phyloP scores from a whole-genome alignment of 208 protist genomes.

The Trichomonas tenax region DNA sequence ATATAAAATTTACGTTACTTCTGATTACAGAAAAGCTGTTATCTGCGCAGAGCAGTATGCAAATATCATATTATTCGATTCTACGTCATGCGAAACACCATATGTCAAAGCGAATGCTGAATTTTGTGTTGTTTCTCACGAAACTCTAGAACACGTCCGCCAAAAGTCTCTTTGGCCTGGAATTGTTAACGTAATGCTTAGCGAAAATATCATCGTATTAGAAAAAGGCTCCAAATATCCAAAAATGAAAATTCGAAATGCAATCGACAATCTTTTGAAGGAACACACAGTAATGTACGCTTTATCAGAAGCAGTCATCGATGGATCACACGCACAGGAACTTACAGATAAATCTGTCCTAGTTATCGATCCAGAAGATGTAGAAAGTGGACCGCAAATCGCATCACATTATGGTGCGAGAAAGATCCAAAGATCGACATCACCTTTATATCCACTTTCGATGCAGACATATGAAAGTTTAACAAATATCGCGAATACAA shows the following conservation, averaged over 20 bases:
- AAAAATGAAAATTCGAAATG: neutral
- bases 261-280: neutral
- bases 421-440: neutral
- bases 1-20: neutral
- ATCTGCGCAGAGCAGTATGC: neutral
- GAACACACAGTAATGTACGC: neutral
- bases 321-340: neutral
- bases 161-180: neutral
- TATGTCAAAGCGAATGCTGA: neutral
- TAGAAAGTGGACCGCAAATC: neutral
- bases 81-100: neutral
- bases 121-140: neutral
- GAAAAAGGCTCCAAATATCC: neutral
- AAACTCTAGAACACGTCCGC: neutral
- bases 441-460: neutral
- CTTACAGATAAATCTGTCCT: neutral
- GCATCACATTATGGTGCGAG: neutral
- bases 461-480: neutral
- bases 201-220: neutral
- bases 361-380: neutral
- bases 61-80: neutral
- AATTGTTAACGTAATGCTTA: neutral
- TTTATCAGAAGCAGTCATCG: neutral
- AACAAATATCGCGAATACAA: neutral
- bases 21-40: neutral